These are phyloP conservation scores for Pythium vanterpoolii DNA, from an alignment of 352 stramenopile genomes.

Conservation along the genomic window DNA sequence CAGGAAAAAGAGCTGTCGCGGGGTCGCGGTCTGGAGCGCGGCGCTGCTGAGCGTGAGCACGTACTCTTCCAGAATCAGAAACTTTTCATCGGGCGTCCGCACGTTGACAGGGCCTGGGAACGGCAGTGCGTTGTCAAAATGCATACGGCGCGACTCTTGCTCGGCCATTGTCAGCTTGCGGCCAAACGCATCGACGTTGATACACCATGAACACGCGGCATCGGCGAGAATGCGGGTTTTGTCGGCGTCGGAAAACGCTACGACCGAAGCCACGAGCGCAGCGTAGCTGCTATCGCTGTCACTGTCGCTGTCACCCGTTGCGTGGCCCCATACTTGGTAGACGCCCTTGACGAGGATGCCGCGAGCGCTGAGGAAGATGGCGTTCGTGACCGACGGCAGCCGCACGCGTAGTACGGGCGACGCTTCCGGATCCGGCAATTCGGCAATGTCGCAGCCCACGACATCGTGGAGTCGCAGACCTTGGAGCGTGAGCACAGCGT, in stretches of 20 bases:
- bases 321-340: slow-evolving; percentile 74
- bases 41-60: slow-evolving; percentile 45
- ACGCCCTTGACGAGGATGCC: slow-evolving; percentile 82
- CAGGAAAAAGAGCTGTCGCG: slow-evolving; percentile 72
- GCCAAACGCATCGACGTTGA: slow-evolving; percentile 73
- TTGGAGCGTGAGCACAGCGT: slow-evolving; percentile 70
- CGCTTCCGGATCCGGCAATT: slow-evolving; percentile 41
- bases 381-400: slow-evolving; percentile 51
- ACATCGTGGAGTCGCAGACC: slow-evolving; percentile 31
- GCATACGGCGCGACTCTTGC: slow-evolving; percentile 45
- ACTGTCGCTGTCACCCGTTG: too few relatives aligned
- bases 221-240: slow-evolving; percentile 52
- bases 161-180: slow-evolving; percentile 77
- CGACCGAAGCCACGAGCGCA: slow-evolving; percentile 46
- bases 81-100: slow-evolving; percentile 63
- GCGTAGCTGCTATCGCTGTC: slow-evolving; percentile 38
- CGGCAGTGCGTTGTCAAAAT: slow-evolving; percentile 50
- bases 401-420: slow-evolving; percentile 65
- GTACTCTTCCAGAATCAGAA: slow-evolving; percentile 74
- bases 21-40: slow-evolving; percentile 22
- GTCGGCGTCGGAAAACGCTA: slow-evolving; percentile 26
- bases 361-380: slow-evolving; percentile 76
- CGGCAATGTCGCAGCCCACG: slow-evolving; percentile 26
- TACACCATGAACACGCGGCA: slow-evolving; percentile 56
- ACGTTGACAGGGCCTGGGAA: slow-evolving; percentile 73